A percentile compares a stretch with the other conserved stretches of the same genome.
Conservation (phyloP, 1,284 basidiomycete species). For the Coniferiporia weirii region DNA sequence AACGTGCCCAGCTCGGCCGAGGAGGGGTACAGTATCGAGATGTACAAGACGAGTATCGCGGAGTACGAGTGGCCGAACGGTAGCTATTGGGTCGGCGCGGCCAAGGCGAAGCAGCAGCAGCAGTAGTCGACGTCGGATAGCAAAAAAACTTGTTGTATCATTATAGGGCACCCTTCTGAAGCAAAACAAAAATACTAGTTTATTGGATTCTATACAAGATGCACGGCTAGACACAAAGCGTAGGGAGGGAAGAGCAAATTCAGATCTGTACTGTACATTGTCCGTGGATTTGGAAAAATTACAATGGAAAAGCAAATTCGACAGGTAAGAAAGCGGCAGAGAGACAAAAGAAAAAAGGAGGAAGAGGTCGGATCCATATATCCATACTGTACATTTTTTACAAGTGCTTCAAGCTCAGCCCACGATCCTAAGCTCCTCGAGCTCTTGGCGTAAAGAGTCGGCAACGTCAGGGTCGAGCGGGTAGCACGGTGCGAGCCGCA, state of each 20-base stretch:
- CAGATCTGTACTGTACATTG: neutral
- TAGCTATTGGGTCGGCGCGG: conserved; percentile 55
- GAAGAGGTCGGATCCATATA: neutral
- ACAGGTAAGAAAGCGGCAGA: neutral
- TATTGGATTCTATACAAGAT: neutral
- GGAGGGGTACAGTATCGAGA: conserved; percentile 81
- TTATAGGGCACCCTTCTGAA: neutral
- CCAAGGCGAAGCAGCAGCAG: neutral
- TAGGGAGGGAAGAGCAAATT: too few species aligned
- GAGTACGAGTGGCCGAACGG: conserved; percentile 75
- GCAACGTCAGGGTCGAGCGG: conserved; percentile 11
- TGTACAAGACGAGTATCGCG: conserved; percentile 64
- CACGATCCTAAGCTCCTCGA: conserved; percentile 13
- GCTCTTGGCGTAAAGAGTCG: conserved; percentile 3
- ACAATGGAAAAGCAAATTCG: neutral
- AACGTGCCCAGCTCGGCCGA: conserved; percentile 65
- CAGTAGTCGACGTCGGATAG: too few species aligned
- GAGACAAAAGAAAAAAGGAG: neutral
- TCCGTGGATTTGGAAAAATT: neutral
- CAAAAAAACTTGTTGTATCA: neutral
- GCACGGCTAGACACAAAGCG: neutral
- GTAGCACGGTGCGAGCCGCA: conserved; percentile 12
- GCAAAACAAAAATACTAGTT: too few species aligned
- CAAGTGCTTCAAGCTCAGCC: neutral
- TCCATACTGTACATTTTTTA: neutral